Percentiles rank a stretch among this genome's conserved stretches.
phyloP scores from a whole-genome alignment of 2,329 filamentous ascomycete species.

The Colletotrichum filicis region DNA sequence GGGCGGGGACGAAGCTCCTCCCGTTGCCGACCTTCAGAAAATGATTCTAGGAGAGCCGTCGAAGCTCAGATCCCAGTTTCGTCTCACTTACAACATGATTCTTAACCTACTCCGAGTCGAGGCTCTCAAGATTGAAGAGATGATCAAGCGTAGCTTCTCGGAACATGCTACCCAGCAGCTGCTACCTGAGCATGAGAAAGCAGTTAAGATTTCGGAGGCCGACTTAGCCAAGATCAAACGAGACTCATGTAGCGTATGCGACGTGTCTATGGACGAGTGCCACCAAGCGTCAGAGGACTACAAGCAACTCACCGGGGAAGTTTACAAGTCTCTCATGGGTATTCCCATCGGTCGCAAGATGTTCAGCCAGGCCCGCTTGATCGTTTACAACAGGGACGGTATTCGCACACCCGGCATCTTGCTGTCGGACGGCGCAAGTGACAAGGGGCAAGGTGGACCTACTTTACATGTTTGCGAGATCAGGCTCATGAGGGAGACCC shows the following conservation, averaged over 20 bases:
- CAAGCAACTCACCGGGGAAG: constrained; percentile 80
- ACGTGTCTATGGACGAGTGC: constrained; percentile 81
- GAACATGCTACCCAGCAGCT: constrained; percentile 97
- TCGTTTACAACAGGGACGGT: constrained; percentile 88
- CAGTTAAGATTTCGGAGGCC: constrained; percentile 90
- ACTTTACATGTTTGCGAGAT: constrained; percentile 84
- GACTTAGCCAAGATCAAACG: constrained; percentile 91
- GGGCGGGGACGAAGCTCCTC: constrained; percentile 86
- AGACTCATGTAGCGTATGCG: constrained; percentile 84
- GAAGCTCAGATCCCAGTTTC: constrained; percentile 94
- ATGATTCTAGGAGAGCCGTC: constrained; percentile 98
- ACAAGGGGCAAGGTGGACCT: constrained; percentile 68
- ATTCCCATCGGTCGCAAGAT: constrained; percentile 86
- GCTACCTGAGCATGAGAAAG: constrained; percentile 94
- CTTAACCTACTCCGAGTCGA: constrained; percentile 94
- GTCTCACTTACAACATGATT: constrained; percentile 99
- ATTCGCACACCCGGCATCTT: constrained; percentile 85
- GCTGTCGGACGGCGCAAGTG: constrained; percentile 77
- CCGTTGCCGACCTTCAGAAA: constrained; percentile 82
- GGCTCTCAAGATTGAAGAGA: constrained; percentile 97
- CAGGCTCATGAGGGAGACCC: constrained; percentile 71
- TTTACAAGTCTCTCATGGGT: constrained; percentile 80
- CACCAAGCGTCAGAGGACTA: constrained; percentile 86
- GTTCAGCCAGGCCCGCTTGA: constrained; percentile 78
- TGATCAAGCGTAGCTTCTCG: constrained; percentile 99